phyloP scores from a whole-genome alignment of 441 rosid species.

The Codiaeum variegatum region DNA sequence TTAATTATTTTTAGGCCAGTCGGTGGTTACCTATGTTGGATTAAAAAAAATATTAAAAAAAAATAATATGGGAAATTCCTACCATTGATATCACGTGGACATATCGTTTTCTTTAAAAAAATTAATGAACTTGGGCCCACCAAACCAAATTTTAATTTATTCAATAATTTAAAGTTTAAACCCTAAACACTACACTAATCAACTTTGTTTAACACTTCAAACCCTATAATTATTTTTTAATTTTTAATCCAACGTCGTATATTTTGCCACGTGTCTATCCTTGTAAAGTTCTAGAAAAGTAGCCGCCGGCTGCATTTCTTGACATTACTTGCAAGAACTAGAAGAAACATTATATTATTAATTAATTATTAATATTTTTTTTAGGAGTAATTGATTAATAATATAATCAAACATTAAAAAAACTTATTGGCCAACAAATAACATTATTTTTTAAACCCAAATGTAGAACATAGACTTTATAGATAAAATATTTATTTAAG shows the following conservation, averaged over 20 bases:
- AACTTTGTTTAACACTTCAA: conserved; percentile 6
- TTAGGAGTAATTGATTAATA: too few species aligned
- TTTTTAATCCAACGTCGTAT: neutral
- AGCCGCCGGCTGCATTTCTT: neutral
- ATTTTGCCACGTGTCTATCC: neutral
- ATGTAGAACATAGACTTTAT: too few species aligned
- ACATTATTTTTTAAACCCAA: too few species aligned
- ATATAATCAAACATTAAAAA: too few species aligned
- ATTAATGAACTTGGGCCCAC: conserved; percentile 27
- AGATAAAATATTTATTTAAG: too few species aligned
- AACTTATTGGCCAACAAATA: too few species aligned
- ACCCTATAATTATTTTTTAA: neutral
- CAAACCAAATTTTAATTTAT: conserved; percentile 13
- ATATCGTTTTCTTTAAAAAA: conserved; percentile 26
- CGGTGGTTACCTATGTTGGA: conserved; percentile 8
- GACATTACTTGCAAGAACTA: neutral
- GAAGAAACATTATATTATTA: neutral
- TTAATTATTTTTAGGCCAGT: neutral
- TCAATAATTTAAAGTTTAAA: neutral
- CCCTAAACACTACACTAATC: neutral
- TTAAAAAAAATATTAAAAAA: neutral
- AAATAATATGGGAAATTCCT: conserved; percentile 25
- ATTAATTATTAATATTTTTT: too few species aligned
- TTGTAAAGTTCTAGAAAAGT: neutral
- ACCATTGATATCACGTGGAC: conserved; percentile 33